Conservation (phyloP, 371 early-diverging fungal genomes). For the Mortierella sp. region DNA sequence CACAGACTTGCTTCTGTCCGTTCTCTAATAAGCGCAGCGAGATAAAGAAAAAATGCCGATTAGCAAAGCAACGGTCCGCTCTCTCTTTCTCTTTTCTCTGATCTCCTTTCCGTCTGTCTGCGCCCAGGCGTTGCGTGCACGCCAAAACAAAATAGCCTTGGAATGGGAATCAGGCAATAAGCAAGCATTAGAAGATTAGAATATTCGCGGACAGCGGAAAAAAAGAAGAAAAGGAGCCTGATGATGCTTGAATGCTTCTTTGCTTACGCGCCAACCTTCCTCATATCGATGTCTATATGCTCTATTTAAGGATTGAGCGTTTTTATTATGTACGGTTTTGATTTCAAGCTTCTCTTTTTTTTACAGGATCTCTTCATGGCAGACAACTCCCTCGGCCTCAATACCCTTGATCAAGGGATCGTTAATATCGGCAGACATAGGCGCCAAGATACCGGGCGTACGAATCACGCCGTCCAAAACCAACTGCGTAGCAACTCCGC, state of each 20-base stretch:
- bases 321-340: neutral
- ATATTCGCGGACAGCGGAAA: neutral
- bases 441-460: slow-evolving; percentile 92
- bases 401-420: slow-evolving; percentile 91
- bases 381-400: slow-evolving; percentile 90
- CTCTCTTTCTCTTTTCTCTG: too few species aligned
- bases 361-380: slow-evolving; percentile 86
- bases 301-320: too few species aligned
- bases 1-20: neutral
- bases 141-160: neutral
- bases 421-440: slow-evolving; percentile 91
- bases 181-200: neutral
- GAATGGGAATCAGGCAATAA: slow-evolving; percentile 1
- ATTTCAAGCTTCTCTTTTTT: neutral
- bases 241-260: too few species aligned
- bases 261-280: too few species aligned
- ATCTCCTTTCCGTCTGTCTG: too few species aligned
- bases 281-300: too few species aligned
- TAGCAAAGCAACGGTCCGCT: slow-evolving; percentile 1
- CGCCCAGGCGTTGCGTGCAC: too few species aligned
- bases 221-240: too few species aligned
- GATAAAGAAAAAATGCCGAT: neutral
- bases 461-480: slow-evolving; percentile 86
- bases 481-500: slow-evolving; percentile 95
- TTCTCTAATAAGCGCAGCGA: neutral